Evolutionary conservation across 2,329 filamentous ascomycete genomes (phyloP).

Genomic region (Lachnum nothofagi): DNA sequence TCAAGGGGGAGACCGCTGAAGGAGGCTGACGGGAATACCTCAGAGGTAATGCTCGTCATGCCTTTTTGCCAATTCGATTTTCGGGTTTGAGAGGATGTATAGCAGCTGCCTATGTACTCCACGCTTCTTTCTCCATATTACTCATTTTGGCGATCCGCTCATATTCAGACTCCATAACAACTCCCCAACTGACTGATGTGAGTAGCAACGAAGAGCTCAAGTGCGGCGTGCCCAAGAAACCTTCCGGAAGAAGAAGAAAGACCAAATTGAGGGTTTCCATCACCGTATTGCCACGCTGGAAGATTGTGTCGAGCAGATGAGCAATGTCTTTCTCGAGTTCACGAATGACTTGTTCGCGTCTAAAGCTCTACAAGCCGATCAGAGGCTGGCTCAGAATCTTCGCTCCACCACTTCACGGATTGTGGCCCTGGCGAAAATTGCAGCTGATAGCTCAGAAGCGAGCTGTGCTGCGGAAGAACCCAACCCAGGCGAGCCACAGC

Average conservation of each 20-base stretch:
- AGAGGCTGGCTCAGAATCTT: background rate
- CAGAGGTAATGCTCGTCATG: background rate
- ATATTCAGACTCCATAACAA: too few relatives aligned
- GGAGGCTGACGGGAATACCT: background rate
- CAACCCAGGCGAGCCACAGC: background rate
- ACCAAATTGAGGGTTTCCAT: slow-evolving; percentile 4
- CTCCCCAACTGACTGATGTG: background rate
- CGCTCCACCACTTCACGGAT: slow-evolving; percentile 4
- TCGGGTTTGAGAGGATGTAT: too few relatives aligned
- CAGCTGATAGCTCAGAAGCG: background rate
- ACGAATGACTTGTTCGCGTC: slow-evolving; percentile 8
- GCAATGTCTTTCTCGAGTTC: slow-evolving; percentile 11
- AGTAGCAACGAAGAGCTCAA: slow-evolving; percentile 10
- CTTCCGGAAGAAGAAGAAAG: slow-evolving; percentile 7
- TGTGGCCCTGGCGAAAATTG: slow-evolving; percentile 3
- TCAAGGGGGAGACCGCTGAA: background rate
- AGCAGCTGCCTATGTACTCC: too few relatives aligned
- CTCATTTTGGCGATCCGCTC: too few relatives aligned
- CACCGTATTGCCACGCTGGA: slow-evolving; percentile 3
- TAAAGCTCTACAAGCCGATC: background rate
- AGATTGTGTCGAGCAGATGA: slow-evolving; percentile 10
- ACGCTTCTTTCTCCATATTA: too few relatives aligned
- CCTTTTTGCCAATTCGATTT: background rate
- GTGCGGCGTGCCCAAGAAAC: slow-evolving; percentile 10
- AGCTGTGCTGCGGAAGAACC: background rate